Base-by-base conservation (phyloP, 2,329 filamentous ascomycete species). In the Pseudopyricularia javanii region DNA sequence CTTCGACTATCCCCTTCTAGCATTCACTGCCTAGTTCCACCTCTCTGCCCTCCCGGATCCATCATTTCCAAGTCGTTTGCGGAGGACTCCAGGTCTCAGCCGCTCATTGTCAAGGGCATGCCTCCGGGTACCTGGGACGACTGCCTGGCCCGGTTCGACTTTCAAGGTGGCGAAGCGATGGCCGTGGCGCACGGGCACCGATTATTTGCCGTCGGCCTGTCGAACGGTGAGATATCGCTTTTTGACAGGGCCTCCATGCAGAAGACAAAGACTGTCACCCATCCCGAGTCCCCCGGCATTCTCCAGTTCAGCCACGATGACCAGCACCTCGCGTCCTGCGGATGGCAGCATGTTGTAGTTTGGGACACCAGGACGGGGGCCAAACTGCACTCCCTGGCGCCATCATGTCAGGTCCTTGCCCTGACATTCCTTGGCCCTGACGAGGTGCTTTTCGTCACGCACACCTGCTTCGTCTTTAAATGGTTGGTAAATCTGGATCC, bases 11-110 rank as follows among this genome's bases (percentile, higher is more conserved):
- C 59, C 17, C 66, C 66, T 17, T 63, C 63, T 1, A 62, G 66
- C 8, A 67, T 69, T 15, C 60, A 66, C 51, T 54, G 35, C 34
- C 54, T 68, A 3, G 63, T 68, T 20, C 64, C 64, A 7, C 54
- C 61, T 9, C 54, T 69, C 35, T 68, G 65, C 50, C 66, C 67
- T 8, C 54, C 58, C 7, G 59, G 62, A 3, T 65, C 66, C 6
- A 56, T 59, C 9, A 63, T 68, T 37, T 59, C 57, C 6, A 60
- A 49, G 15, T 58, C 54, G 4, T 63, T 60, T 49, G 50, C 50
- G 12, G 56, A 45, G 6, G 49, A 54, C 34, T 3, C 26, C n/a
- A 54, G 35, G 15, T n/a, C 34, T 6, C 53, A 48, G 3, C 33
- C 53, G 3, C 28, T 64, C 3, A 17, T 48, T 8, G 55, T 64